Evolutionary conservation across 257 asterid genomes (phyloP).

Genomic region (Ehretia macrophylla): DNA sequence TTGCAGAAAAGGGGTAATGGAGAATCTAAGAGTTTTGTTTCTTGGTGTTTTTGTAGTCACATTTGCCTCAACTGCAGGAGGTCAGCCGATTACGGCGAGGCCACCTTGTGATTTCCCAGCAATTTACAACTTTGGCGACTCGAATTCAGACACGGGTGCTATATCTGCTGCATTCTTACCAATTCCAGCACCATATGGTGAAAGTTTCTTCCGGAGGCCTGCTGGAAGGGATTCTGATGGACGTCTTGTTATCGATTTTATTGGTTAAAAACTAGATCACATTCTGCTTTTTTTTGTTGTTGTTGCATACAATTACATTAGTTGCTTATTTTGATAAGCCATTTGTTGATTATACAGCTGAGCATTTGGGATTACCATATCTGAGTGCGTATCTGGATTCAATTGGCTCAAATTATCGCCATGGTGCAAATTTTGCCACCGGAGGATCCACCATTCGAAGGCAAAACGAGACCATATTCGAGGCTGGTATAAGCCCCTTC

Average conservation of each 20-base stretch:
- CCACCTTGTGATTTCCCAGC: constrained; percentile 50
- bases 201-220: constrained; percentile 37
- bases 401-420: constrained; percentile 34
- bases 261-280: constrained; percentile 23
- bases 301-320: background rate
- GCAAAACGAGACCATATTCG: constrained; percentile 31
- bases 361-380: constrained; percentile 9
- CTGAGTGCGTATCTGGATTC: constrained; percentile 52
- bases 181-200: constrained; percentile 33
- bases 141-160: constrained; percentile 56
- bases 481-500: constrained; percentile 40
- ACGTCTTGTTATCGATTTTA: constrained; percentile 48
- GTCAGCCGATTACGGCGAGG: background rate
- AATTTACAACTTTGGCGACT: constrained; percentile 55
- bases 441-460: constrained; percentile 39
- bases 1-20: constrained; percentile 15
- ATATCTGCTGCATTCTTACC: constrained; percentile 46
- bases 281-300: background rate
- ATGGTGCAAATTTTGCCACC: constrained; percentile 52
- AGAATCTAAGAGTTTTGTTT: constrained; percentile 5
- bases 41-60: constrained; percentile 1
- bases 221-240: constrained; percentile 51
- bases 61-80: background rate
- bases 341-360: background rate
- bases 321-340: background rate